Base-by-base conservation (phyloP, 345 rosid genomes). In the Acer saccharum region DNA sequence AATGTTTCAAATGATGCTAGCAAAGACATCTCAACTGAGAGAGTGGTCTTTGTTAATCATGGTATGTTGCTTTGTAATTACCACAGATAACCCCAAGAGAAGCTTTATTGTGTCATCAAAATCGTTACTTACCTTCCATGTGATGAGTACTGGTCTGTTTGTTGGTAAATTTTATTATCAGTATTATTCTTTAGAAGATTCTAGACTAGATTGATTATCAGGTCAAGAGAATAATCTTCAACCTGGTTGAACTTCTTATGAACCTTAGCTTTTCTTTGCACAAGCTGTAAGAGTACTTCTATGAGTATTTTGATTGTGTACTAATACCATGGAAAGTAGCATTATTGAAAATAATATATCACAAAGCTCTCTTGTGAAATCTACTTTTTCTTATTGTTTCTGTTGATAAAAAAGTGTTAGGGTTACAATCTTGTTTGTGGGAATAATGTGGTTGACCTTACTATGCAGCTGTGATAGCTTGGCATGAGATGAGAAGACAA, bases 401-500 rank as follows among this genome's bases (percentile, higher is more conserved):
- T 43, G 39, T 60, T 58, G 3, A 25, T 41, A 9, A 55, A 58
- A 55, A 58, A 32, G 43, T 61, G 23, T 43, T 54, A 48, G 12
- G 20, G 64, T 66, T 25, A 10, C n/a, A 11, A 41, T 32, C 14
- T 21, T n/a, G 25, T 41, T 2, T 62, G 7, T 52, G 66, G 21
- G 68, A 71, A 35, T 78, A 62, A 78, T 72, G 61, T 62, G 27
- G 32, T 16, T 23, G 57, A 58, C 18, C 58, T 48, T 82, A 41
- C 14, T 62, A 25, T 76, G 78, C 82, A 80, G 83, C 87, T 73
- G 83, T 84, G 81, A 76, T 76, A 63, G 75, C 70, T 70, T 86
- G 89, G 87, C 72, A 78, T 23, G 81, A 82, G 83, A 74, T 20
- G 65, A 78, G 85, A 69, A 81, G 54, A 78, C 76, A 80, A 65